A percentile compares a stretch with the other conserved stretches of the same genome.
phyloP scores from a whole-genome alignment of 2,329 filamentous ascomycete genomes.

The Colletotrichum camelliae region DNA sequence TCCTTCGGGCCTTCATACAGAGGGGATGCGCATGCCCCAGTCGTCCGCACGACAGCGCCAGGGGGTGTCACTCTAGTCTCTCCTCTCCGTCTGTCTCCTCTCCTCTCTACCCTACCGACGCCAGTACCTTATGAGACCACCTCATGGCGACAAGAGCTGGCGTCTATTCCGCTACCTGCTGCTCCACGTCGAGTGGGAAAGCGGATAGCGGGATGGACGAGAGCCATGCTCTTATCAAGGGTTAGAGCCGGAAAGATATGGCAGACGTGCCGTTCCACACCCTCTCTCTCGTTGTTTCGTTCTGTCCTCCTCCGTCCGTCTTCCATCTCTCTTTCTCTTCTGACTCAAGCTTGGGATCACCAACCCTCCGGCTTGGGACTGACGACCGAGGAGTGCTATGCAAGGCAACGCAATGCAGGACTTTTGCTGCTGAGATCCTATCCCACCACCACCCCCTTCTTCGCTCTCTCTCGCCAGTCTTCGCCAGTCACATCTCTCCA shows the following conservation, averaged over 20 bases:
- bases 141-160: not conserved
- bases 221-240: constrained; percentile 10
- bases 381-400: not conserved
- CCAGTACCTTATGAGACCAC: not conserved
- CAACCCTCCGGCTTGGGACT: not conserved
- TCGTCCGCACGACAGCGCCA: not conserved
- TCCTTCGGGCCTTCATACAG: constrained; percentile 15
- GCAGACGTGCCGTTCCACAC: constrained; percentile 11
- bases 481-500: constrained; percentile 15
- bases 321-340: not conserved
- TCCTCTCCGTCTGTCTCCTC: not conserved
- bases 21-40: not conserved
- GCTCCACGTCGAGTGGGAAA: constrained; percentile 13
- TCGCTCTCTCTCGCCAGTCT: not conserved
- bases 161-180: not conserved
- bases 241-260: constrained; percentile 7
- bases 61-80: not conserved
- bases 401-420: constrained; percentile 8
- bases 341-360: not conserved
- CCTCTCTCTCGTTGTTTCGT: not conserved
- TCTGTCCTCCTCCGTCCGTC: not conserved
- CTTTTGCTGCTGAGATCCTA: constrained; percentile 5
- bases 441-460: not conserved
- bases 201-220: not conserved
- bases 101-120: not conserved